phyloP scores from a whole-genome alignment of 352 stramenopile species.

The Globisporangium sylvaticum region DNA sequence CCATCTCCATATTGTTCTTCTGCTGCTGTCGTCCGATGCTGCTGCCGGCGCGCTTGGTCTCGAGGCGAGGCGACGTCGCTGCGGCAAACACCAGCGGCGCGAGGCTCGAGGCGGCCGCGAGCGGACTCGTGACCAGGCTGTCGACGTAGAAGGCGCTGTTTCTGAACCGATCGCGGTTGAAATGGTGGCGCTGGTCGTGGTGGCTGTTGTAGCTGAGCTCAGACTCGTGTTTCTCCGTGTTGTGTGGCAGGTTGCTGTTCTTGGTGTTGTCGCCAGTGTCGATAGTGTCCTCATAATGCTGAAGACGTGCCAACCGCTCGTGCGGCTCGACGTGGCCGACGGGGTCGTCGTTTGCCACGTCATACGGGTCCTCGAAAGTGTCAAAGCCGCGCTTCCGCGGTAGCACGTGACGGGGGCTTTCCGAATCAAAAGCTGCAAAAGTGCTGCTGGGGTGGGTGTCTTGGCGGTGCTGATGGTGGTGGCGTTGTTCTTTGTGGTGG shows the following conservation, averaged over 20 bases:
- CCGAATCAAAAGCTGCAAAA: not conserved
- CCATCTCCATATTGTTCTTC: not conserved
- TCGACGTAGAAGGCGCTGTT: not conserved
- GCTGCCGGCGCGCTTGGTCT: slow-evolving; percentile 1
- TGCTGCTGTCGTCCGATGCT: not conserved
- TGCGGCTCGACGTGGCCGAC: not conserved
- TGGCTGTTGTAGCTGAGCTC: not conserved
- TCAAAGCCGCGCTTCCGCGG: not conserved
- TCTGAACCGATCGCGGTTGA: not conserved
- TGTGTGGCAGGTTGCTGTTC: slow-evolving; percentile 2
- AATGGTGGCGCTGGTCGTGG: not conserved
- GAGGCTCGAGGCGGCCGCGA: slow-evolving; percentile 9
- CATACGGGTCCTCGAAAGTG: slow-evolving; percentile 1
- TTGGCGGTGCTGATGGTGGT: not conserved
- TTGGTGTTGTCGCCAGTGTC: not conserved
- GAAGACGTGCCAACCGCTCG: not conserved
- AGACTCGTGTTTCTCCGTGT: not conserved
- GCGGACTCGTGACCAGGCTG: slow-evolving; percentile 9
- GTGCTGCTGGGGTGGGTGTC: not conserved
- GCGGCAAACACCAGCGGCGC: slow-evolving; percentile 13
- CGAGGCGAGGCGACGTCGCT: slow-evolving; percentile 9
- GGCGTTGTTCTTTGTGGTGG: not conserved
- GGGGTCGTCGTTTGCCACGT: not conserved
- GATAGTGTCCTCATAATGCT: not conserved
- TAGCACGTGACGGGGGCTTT: not conserved